These are phyloP conservation scores for Stephanodiscus minutulus DNA, from an alignment of 108 stramenopile species.

Conservation along the genomic window DNA sequence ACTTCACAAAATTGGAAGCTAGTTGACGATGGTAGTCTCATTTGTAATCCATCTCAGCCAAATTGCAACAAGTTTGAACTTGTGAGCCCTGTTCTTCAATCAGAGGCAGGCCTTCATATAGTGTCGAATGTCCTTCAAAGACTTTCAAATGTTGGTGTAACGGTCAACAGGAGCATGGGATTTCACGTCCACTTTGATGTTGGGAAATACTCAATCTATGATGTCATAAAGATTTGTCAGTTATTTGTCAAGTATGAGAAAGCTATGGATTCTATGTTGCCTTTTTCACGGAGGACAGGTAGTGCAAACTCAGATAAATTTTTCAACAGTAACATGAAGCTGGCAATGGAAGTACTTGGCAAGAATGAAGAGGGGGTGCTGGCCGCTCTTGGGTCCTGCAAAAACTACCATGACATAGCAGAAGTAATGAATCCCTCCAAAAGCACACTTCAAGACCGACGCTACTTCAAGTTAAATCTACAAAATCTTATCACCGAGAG, in stretches of 20 bases:
- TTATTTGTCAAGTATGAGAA: slow-evolving; percentile 16
- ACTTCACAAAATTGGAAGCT: slow-evolving; percentile 16
- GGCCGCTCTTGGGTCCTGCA: not conserved
- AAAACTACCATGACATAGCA: slow-evolving; percentile 1
- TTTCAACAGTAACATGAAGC: slow-evolving; percentile 22
- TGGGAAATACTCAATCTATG: not conserved
- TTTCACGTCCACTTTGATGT: slow-evolving; percentile 26
- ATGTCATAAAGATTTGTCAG: slow-evolving; percentile 22
- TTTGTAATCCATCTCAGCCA: slow-evolving; percentile 8
- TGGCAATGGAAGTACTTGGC: slow-evolving; percentile 1
- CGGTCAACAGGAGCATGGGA: slow-evolving; percentile 20
- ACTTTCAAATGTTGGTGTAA: slow-evolving; percentile 7
- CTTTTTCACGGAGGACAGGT: slow-evolving; percentile 16
- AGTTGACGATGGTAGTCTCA: slow-evolving; percentile 12
- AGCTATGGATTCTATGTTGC: slow-evolving; percentile 25
- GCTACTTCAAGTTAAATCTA: slow-evolving; percentile 32
- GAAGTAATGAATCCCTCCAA: slow-evolving; percentile 6
- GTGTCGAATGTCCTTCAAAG: not conserved
- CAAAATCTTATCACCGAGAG: slow-evolving; percentile 20
- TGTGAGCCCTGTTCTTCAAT: slow-evolving; percentile 23
- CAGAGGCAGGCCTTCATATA: slow-evolving; percentile 4
- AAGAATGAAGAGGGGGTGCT: slow-evolving; percentile 11
- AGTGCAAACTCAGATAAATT: slow-evolving; percentile 9
- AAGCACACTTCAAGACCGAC: not conserved
- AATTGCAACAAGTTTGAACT: slow-evolving; percentile 30